Conservation (phyloP, 257 asterid species). For the Solanum arcanum region DNA sequence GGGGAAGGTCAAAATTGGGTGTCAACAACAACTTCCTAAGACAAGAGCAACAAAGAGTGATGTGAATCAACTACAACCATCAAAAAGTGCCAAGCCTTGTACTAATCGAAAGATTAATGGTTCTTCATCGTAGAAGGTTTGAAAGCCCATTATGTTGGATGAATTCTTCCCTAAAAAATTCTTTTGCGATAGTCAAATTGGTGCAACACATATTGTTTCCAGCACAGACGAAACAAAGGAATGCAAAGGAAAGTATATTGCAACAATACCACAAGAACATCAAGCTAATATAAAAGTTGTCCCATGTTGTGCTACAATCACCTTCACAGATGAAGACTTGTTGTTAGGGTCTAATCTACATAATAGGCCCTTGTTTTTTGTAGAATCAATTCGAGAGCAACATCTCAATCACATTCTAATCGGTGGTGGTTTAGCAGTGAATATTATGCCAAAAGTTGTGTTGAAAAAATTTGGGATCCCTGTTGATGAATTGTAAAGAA, state of each 20-base stretch:
- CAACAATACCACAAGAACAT: not conserved
- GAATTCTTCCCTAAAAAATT: not conserved
- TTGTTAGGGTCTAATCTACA: not conserved
- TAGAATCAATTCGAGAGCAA: not conserved
- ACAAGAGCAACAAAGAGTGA: not conserved
- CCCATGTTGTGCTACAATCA: too few species aligned
- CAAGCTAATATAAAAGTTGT: too few species aligned
- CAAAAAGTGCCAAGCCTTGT: too few species aligned
- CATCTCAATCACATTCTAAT: not conserved
- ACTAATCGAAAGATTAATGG: not conserved
- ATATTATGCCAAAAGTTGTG: too few species aligned
- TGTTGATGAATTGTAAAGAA: too few species aligned
- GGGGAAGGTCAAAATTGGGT: too few species aligned
- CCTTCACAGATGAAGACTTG: not conserved
- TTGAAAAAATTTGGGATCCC: too few species aligned
- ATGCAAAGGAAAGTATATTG: not conserved
- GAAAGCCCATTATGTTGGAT: not conserved
- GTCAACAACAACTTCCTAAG: not conserved
- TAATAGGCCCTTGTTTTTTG: too few species aligned
- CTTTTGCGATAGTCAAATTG: not conserved
- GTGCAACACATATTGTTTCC: too few species aligned
- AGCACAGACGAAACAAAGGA: too few species aligned
- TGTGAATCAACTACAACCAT: too few species aligned
- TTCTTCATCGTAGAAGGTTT: not conserved
- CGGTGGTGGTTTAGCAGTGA: not conserved